Conservation (phyloP, 2,329 filamentous ascomycete species). For the Coleophoma eucalyptorum region DNA sequence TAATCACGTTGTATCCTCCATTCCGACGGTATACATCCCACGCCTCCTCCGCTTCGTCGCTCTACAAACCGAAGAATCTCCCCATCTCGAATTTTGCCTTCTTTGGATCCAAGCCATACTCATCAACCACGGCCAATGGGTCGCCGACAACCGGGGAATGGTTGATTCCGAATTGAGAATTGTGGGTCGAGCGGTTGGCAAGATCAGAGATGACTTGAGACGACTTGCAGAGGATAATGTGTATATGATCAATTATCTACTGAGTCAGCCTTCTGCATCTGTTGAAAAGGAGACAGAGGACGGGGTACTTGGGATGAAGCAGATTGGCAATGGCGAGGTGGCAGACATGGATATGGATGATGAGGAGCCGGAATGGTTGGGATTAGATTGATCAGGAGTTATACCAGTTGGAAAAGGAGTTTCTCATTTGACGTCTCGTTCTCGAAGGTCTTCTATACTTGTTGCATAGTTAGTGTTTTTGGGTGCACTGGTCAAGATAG, state of each 20-base stretch:
- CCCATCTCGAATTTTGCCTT: constrained; percentile 92
- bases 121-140: constrained; percentile 77
- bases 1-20: constrained; percentile 68
- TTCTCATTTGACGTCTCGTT: too few species aligned
- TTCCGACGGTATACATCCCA: constrained; percentile 83
- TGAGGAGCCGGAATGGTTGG: constrained; percentile 49
- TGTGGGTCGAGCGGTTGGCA: constrained; percentile 74
- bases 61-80: constrained; percentile 81
- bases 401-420: background rate
- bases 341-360: constrained; percentile 29
- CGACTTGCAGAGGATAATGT: constrained; percentile 82
- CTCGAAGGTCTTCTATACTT: too few species aligned
- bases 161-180: constrained; percentile 82
- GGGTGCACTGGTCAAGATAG: too few species aligned
- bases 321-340: constrained; percentile 29
- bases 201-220: constrained; percentile 79
- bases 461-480: too few species aligned
- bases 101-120: constrained; percentile 85
- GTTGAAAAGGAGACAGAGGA: constrained; percentile 15
- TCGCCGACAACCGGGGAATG: constrained; percentile 75
- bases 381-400: constrained; percentile 37
- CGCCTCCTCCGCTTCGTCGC: constrained; percentile 85
- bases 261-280: constrained; percentile 43
- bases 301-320: constrained; percentile 23
- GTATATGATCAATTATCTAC: constrained; percentile 83